phyloP scores from a whole-genome alignment of 192 early-diverging fungal species.

The Cetraspora pellucida region DNA sequence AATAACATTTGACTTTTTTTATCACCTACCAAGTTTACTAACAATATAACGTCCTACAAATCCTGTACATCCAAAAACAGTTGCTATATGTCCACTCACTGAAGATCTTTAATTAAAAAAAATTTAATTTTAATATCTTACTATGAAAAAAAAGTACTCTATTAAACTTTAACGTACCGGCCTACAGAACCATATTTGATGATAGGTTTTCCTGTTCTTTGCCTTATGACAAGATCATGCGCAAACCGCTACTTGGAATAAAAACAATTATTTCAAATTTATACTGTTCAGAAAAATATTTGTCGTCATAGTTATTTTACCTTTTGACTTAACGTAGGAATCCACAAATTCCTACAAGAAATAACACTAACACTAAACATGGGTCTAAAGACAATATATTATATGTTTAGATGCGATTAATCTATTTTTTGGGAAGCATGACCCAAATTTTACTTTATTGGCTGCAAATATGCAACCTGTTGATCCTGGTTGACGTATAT shows the following conservation, averaged over 20 bases:
- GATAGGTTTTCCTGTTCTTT: conserved; percentile 58
- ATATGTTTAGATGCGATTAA: too few relatives aligned
- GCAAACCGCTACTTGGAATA: conserved; percentile 45
- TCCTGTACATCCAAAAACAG: conserved; percentile 95
- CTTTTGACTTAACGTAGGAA: background rate
- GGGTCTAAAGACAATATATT: too few relatives aligned
- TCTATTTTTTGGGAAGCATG: too few relatives aligned
- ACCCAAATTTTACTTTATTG: too few relatives aligned
- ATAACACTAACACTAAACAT: background rate
- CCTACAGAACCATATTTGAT: conserved; percentile 69
- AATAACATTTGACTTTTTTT: background rate
- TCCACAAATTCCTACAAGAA: background rate
- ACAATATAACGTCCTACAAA: conserved; percentile 95
- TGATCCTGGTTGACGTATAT: too few relatives aligned
- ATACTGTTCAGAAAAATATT: too few relatives aligned
- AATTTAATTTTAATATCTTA: background rate
- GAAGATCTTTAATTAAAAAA: conserved; percentile 58
- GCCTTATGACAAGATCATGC: conserved; percentile 58
- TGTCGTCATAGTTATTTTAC: background rate
- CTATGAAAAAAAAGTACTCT: background rate
- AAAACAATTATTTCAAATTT: background rate
- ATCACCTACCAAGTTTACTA: conserved; percentile 75
- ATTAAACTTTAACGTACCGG: conserved; percentile 45
- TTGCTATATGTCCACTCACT: conserved; percentile 84
- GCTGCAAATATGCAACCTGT: too few relatives aligned